These are phyloP conservation scores for Scolecobasidium constrictum DNA, from an alignment of 2,329 filamentous ascomycete genomes.

Conservation along the genomic window DNA sequence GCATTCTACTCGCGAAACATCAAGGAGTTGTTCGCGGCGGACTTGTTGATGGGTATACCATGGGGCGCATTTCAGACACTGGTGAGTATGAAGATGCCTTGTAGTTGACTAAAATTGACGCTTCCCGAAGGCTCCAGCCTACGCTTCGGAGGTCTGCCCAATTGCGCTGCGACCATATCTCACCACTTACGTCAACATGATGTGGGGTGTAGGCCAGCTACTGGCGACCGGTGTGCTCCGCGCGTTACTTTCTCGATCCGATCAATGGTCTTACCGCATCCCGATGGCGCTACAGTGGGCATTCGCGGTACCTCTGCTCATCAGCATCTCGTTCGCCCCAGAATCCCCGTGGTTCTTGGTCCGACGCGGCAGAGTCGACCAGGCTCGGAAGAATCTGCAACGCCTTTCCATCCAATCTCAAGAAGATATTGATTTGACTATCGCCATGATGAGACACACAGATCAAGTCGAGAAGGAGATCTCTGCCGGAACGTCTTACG, in stretches of 20 bases:
- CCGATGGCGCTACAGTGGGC: constrained; percentile 65
- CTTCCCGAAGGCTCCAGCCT: constrained; percentile 27
- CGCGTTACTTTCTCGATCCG: constrained; percentile 51
- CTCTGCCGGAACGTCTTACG: constrained; percentile 61
- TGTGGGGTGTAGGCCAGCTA: constrained; percentile 66
- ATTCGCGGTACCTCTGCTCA: constrained; percentile 57
- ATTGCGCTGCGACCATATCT: constrained; percentile 50
- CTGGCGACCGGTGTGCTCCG: constrained; percentile 66
- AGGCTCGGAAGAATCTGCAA: constrained; percentile 55
- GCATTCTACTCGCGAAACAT: constrained; percentile 39
- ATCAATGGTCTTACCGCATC: constrained; percentile 60
- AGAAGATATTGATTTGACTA: constrained; percentile 66
- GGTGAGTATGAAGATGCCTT: not conserved
- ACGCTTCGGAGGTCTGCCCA: constrained; percentile 54
- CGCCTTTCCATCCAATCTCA: constrained; percentile 52
- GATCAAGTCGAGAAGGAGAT: constrained; percentile 69
- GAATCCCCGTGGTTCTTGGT: constrained; percentile 71
- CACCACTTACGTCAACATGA: constrained; percentile 62
- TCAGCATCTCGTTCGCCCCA: constrained; percentile 57
- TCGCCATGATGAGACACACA: constrained; percentile 89
- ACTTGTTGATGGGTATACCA: constrained; percentile 37
- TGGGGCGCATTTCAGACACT: constrained; percentile 40
- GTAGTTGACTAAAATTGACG: not conserved
- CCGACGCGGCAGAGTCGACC: constrained; percentile 50
- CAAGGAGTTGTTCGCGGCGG: constrained; percentile 30